Evolutionary conservation across 129 eudicot species (phyloP), one percentile per base, ranked within the genome.

Genomic region (Glebionis coronaria): DNA sequence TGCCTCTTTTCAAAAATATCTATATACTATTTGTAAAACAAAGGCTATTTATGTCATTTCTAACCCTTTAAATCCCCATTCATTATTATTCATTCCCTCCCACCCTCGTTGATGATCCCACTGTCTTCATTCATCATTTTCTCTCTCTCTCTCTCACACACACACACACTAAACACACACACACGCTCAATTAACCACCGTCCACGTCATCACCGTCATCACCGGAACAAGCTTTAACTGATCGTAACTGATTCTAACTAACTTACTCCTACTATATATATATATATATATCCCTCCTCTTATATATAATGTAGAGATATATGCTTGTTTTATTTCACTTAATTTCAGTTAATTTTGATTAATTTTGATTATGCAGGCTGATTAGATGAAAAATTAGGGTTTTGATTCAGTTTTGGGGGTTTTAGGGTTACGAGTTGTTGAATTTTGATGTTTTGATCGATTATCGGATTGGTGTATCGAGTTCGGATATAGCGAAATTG

Each of bases 51-150:
- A n/a, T n/a, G n/a, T n/a, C n/a, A n/a, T n/a, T n/a, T n/a, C n/a
- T n/a, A n/a, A n/a, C n/a, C n/a, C n/a, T n/a, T n/a, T n/a, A n/a
- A n/a, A n/a, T 23, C 25, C 25, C 25, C 25, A 23, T 23, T 23
- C n/a, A n/a, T n/a, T n/a, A 69, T 71, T 52, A 45, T 74, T 52
- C 80, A 19, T n/a, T n/a, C n/a, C n/a, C 58, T 56, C 50, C 49
- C 77, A 15, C 18, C 29, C 27, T 13, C 73, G 51, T 78, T 45
- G 73, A 28, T 73, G 47, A 62, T 62, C 69, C 74, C 78, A 51
- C 70, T 44, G 61, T 42, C 72, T 62, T 4, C 29, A 13, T 57
- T 13, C 14, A 35, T 35, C 40, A 35, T 35, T 7, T 31, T 31
- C 6, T 13, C 44, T 57, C 40, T 25, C n/a, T n/a, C n/a, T n/a